A percentile compares a stretch with the other conserved stretches of the same genome.
These are phyloP conservation scores for Ophiostoma fasciatum DNA, from an alignment of 2,329 filamentous ascomycete genomes.

Conservation along the genomic window DNA sequence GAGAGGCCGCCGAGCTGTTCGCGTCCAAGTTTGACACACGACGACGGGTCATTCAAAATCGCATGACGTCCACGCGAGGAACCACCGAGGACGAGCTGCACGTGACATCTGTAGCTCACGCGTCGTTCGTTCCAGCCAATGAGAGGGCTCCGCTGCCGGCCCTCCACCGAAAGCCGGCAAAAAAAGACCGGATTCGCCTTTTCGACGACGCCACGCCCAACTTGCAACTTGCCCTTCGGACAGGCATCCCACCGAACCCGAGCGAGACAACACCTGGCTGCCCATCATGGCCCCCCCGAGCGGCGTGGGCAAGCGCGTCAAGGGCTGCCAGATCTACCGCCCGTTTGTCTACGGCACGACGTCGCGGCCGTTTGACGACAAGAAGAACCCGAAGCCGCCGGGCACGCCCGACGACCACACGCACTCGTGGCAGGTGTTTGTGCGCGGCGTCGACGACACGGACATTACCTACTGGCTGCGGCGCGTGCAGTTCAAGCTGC, in stretches of 20 bases:
- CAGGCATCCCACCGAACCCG: neutral
- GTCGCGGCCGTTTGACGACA: conserved; percentile 62
- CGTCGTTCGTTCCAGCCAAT: neutral
- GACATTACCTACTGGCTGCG: conserved; percentile 93
- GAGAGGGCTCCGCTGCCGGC: too few species aligned
- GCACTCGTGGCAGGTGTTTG: conserved; percentile 91
- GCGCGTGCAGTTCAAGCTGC: conserved; percentile 94
- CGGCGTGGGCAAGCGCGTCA: conserved; percentile 46
- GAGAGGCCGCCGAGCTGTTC: too few species aligned
- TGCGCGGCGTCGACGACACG: conserved; percentile 76
- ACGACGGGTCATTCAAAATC: conserved; percentile 5
- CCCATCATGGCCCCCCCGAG: conserved; percentile 42
- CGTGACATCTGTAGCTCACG: too few species aligned
- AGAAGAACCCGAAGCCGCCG: conserved; percentile 60
- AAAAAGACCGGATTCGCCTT: too few species aligned
- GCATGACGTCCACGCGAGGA: too few species aligned
- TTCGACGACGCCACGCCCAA: neutral
- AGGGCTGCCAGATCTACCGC: conserved; percentile 47
- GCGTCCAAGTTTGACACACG: too few species aligned
- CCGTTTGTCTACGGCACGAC: conserved; percentile 67
- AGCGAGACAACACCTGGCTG: neutral
- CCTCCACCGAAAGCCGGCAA: too few species aligned
- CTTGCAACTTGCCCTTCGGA: neutral
- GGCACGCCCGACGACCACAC: conserved; percentile 80
- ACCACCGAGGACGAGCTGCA: conserved; percentile 3